These are phyloP conservation scores for Asterophora parasitica DNA, from an alignment of 768 basidiomycete genomes.

Conservation along the genomic window DNA sequence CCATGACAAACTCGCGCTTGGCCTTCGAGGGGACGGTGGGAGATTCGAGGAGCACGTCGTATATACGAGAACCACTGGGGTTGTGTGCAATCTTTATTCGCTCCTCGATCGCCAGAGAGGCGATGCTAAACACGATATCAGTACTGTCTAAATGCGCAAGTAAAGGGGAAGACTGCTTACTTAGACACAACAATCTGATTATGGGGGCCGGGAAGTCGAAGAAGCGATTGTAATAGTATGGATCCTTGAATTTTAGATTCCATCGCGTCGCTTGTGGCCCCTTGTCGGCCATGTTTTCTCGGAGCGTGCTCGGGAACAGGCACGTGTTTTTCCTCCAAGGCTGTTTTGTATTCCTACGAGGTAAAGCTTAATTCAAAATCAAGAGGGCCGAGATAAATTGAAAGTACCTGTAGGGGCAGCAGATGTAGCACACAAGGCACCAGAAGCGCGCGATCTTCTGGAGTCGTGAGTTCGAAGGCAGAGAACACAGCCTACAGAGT, in stretches of 20 bases:
- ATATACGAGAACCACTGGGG: constrained; percentile 69
- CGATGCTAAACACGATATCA: constrained; percentile 40
- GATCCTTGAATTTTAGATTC: constrained; percentile 82
- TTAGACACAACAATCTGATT: constrained; percentile 67
- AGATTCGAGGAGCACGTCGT: constrained; percentile 74
- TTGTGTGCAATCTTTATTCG: constrained; percentile 47
- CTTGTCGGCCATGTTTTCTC: constrained; percentile 16
- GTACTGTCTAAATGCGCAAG: not conserved
- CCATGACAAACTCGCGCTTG: constrained; percentile 67
- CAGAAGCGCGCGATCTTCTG: constrained; percentile 46
- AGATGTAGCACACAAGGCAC: constrained; percentile 67
- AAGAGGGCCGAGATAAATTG: constrained; percentile 1
- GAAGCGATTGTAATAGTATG: constrained; percentile 76
- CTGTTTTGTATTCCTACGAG: constrained; percentile 19
- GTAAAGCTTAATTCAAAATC: constrained; percentile 1
- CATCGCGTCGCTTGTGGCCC: constrained; percentile 29
- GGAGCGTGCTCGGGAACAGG: not conserved
- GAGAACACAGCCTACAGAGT: constrained; percentile 49
- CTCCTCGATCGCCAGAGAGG: constrained; percentile 51
- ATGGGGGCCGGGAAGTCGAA: constrained; percentile 62
- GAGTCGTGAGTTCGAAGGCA: constrained; percentile 51
- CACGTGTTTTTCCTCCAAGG: not conserved
- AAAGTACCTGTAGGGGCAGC: constrained; percentile 42
- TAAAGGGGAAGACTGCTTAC: constrained; percentile 34
- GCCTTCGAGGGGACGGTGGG: constrained; percentile 56